Evolutionary conservation across 495 filamentous ascomycete species (phyloP).

Genomic region (Neurospora discreta): DNA sequence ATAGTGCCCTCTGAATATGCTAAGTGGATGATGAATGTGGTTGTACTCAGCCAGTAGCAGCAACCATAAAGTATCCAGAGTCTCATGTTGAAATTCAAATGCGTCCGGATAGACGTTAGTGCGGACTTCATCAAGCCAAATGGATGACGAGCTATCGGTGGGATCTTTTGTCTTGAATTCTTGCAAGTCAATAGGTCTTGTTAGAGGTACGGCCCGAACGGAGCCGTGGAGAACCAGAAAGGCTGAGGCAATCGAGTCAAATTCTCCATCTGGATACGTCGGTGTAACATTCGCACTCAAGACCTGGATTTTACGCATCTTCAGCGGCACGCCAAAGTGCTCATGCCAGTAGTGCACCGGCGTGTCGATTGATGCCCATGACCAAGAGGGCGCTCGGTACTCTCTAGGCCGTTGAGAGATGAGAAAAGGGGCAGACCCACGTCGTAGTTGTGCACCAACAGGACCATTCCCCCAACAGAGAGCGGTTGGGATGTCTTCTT

Average conservation of each 20-base stretch:
- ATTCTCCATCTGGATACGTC: not conserved
- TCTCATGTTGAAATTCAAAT: not conserved
- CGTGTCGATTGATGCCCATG: not conserved
- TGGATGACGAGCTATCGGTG: not conserved
- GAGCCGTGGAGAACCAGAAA: not conserved
- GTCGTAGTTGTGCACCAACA: too few relatives aligned
- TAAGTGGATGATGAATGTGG: not conserved
- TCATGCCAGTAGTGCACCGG: not conserved
- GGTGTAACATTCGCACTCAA: not conserved
- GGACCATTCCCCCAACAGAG: not conserved
- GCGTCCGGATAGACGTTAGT: not conserved
- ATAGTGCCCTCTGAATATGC: too few relatives aligned
- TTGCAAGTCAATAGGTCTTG: not conserved
- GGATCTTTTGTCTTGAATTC: not conserved
- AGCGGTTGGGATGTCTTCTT: not conserved
- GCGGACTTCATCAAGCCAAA: not conserved
- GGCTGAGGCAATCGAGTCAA: not conserved
- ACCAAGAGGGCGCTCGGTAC: not conserved
- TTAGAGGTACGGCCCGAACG: not conserved
- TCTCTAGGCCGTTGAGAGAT: not conserved
- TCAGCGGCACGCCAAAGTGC: not conserved
- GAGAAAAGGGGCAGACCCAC: not conserved
- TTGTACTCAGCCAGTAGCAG: not conserved
- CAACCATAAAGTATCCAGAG: not conserved
- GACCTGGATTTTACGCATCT: not conserved